Conservation (phyloP, 768 basidiomycete species). For the Clitopilus passeckerianus region DNA sequence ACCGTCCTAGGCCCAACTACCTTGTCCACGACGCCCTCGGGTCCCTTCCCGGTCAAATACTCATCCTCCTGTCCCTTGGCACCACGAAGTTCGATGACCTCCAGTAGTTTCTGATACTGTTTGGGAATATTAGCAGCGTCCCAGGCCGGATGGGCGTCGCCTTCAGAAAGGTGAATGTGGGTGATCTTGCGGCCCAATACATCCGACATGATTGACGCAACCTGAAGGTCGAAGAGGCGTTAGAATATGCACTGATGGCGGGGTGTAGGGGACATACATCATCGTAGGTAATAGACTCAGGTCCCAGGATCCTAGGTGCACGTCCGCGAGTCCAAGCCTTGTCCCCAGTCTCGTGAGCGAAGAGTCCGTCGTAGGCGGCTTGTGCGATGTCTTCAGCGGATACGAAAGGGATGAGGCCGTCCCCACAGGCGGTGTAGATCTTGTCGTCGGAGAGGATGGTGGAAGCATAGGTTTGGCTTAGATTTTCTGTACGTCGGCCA, state of each 20-base stretch:
- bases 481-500: constrained; percentile 11
- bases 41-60: background rate
- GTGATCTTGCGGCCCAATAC: background rate
- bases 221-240: background rate
- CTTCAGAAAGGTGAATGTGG: background rate
- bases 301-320: constrained; percentile 17
- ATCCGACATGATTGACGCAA: background rate
- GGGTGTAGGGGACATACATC: background rate
- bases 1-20: background rate
- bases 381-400: constrained; percentile 24
- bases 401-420: constrained; percentile 17
- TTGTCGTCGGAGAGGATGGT: constrained; percentile 9
- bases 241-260: background rate
- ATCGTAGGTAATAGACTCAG: constrained; percentile 16
- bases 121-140: background rate
- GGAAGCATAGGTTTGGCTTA: constrained; percentile 1
- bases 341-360: constrained; percentile 11
- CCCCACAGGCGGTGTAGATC: constrained; percentile 14
- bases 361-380: constrained; percentile 15
- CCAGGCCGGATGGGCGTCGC: background rate
- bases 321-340: constrained; percentile 10
- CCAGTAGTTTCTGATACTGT: background rate
- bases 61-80: background rate
- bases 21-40: background rate
- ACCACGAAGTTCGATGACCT: background rate